Percentiles rank a stretch among this genome's conserved stretches.
phyloP scores from a whole-genome alignment of 768 basidiomycete genomes.

The Suillus tomentosus region DNA sequence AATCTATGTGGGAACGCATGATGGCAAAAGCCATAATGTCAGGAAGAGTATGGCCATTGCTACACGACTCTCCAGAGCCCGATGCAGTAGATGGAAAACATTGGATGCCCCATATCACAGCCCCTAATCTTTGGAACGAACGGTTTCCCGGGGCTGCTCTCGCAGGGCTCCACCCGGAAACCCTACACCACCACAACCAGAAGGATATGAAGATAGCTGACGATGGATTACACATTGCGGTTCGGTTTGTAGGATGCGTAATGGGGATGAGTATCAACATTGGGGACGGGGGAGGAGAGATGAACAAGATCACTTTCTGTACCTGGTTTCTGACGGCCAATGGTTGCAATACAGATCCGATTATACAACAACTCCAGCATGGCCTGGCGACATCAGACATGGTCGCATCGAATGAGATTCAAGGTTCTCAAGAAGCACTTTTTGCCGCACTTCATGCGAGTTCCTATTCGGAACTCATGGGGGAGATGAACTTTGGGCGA shows the following conservation, averaged over 20 bases:
- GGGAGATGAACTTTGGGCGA: not conserved
- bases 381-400: not conserved
- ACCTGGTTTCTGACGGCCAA: not conserved
- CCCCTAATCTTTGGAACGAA: not conserved
- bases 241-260: not conserved
- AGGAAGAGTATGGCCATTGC: not conserved
- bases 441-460: not conserved
- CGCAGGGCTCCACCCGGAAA: not conserved
- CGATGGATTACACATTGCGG: not conserved
- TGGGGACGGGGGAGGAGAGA: not conserved
- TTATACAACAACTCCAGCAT: not conserved
- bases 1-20: not conserved
- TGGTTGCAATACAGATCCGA: not conserved
- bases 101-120: not conserved
- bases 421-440: not conserved
- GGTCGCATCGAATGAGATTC: not conserved
- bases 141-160: not conserved
- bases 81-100: not conserved
- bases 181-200: not conserved
- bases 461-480: not conserved
- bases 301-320: not conserved
- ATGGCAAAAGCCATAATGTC: not conserved
- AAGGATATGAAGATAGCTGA: not conserved
- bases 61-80: not conserved
- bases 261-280: not conserved